Base-by-base conservation (phyloP, 2,329 filamentous ascomycete species). In the Colletotrichum zoysiae region DNA sequence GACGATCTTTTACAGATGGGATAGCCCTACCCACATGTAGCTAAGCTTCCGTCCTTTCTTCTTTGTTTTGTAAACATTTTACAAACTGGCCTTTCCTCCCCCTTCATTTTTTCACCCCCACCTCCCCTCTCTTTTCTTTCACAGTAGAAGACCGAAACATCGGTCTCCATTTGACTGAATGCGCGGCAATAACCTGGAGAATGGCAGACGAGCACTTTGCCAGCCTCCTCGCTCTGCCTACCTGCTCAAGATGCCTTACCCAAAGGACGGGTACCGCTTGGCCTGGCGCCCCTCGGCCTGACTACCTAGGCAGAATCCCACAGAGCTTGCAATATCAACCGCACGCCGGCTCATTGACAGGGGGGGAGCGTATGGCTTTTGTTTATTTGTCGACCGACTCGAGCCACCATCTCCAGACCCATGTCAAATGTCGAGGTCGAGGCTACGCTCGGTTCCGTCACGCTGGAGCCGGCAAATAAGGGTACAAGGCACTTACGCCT, bases 401-500 rank as follows among this genome's bases (percentile, higher is more conserved):
- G 38, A 38, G 40, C 38, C 59, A 50, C 46, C 48, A 56, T 50
- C 14, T 48, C 40, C 30, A 18, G 16, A 60, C 55, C 59, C 70
- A 60, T 48, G 65, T 56, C 60, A 12, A 44, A 12, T 33, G 33
- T 64, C 40, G 40, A 30, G 69, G 65, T 44, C 65, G 65, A 60
- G 48, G 55, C 53, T 33, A 60, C 40, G 12, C 23, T 72, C 59
- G 60, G 20, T 70, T 60, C 55, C 59, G 55, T 65, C 33, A 40
- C 55, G 46, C 23, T 56, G 70, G 65, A 60, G 65, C 42, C 53
- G 42, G 55, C 65, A 65, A 70, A 70, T 65, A 48, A 60, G 59
- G 33, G 23, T 61, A 51, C 33, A 23, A 50, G 11, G 30, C 7
- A 44, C 16, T 30, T 40, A 44, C 9, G 14, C 9, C 50, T 53